These are phyloP conservation scores for Dioscorea dumetorum DNA, from an alignment of 106 monocot species.

Conservation along the genomic window DNA sequence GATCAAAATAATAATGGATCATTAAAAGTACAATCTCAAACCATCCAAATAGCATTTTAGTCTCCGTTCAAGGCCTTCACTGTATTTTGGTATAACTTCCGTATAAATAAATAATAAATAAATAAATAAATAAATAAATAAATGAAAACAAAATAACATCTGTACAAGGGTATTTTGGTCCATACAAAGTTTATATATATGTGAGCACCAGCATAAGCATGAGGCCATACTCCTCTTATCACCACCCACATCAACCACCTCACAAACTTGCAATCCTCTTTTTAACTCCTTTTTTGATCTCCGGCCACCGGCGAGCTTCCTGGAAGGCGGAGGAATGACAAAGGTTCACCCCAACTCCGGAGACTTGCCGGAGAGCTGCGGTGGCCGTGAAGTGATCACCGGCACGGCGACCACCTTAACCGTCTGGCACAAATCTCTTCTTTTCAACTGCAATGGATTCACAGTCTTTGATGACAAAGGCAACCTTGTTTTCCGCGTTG, in stretches of 20 bases:
- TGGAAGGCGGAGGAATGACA: neutral
- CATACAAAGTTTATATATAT: no score
- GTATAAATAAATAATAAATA: no score
- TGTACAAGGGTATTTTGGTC: no score
- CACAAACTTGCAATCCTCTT: no score
- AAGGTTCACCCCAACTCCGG: constrained; percentile 19
- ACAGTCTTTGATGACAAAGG: constrained; percentile 46
- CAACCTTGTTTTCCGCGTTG: constrained; percentile 46
- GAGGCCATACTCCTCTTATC: neutral
- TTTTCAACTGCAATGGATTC: constrained; percentile 46
- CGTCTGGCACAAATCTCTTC: constrained; percentile 41
- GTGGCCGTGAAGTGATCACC: neutral
- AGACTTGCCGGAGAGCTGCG: neutral
- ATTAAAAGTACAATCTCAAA: no score
- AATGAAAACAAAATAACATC: no score
- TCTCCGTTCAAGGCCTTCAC: no score
- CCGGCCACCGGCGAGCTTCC: neutral
- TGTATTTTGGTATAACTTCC: no score
- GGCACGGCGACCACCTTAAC: constrained; percentile 16
- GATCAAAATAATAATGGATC: no score
- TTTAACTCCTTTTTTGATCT: neutral
- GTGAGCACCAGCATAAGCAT: no score
- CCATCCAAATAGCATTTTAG: no score
- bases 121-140: no score
- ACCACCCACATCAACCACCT: neutral